Base-by-base conservation (phyloP, 2,329 filamentous ascomycete species). In the Aspergillus carbonarius region DNA sequence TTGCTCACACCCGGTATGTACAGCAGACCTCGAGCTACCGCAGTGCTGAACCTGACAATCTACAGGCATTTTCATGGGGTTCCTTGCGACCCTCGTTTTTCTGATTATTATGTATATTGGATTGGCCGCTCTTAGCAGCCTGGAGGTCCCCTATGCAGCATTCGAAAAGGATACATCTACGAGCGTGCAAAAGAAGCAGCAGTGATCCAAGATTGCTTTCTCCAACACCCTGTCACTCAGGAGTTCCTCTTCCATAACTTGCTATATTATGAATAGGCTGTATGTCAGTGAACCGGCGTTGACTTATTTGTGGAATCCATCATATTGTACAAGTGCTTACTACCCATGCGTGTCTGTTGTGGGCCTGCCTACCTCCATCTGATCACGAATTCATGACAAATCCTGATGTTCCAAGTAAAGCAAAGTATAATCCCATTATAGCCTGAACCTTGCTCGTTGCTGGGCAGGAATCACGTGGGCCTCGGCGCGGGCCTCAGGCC, bases 151-250 rank as follows among this genome's bases (percentile, higher is more conserved):
- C 1, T 98, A 98, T 74, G 92, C 90, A 63, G 92, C 95, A 1
- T 99, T 98, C 73, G 93, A 96, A 73, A 97, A 96, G 82, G 93
- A 97, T 68, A 96, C 92, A 82, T 91, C 92, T 0, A 91, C 92
- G n/a, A 82, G 87, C 37, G 89, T 89, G 32, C 91, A 96, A 77
- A 96, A 93, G 85, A 96, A 86, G 73, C 76, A 92, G 80, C 83
- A 88, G 76, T 83, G 64, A 66, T 63, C 55, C 55, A 54, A 51
- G 54, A 35, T 53, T 53, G 44, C 48, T 46, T 23, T 48, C n/a
- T 47, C 55, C 32, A 42, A 52, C 35, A 56, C 51, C 48, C 55
- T 50, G 32, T 40, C 40, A 25, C 17, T 34, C 50, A 30, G 27
- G 20, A n/a, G 12, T n/a, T 46, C 58, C 48, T 55, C 15, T 34